phyloP scores from a whole-genome alignment of 495 filamentous ascomycete species.

The Tuber aestivum region DNA sequence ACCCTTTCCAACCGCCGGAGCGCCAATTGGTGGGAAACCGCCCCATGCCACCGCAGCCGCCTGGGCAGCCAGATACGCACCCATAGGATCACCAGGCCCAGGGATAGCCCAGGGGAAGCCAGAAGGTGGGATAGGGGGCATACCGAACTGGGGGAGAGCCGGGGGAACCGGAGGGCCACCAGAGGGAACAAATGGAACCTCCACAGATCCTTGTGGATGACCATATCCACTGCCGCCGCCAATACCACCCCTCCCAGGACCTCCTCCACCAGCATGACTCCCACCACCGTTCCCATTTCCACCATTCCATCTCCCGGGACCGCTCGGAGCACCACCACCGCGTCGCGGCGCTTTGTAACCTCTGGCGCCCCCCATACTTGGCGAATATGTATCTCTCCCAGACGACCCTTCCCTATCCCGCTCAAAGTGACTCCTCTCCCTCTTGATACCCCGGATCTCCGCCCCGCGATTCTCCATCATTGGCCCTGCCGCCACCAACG shows the following conservation, averaged over 20 bases:
- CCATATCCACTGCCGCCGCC: constrained; percentile 12
- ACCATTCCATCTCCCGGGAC: constrained; percentile 48
- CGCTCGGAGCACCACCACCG: constrained; percentile 49
- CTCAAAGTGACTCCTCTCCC: constrained; percentile 43
- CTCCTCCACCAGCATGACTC: constrained; percentile 24
- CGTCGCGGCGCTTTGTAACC: constrained; percentile 68
- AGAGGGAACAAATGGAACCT: constrained; percentile 33
- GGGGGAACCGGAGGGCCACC: constrained; percentile 30
- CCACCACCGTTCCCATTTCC: constrained; percentile 39
- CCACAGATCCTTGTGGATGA: constrained; percentile 19
- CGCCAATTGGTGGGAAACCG: constrained; percentile 47
- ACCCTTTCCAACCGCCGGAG: constrained; percentile 46
- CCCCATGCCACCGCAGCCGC: constrained; percentile 57
- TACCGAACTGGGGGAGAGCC: constrained; percentile 44
- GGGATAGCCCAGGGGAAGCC: constrained; percentile 49
- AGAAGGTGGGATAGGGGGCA: constrained; percentile 38
- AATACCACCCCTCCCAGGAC: constrained; percentile 32
- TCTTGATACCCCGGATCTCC: constrained; percentile 45
- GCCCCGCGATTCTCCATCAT: constrained; percentile 55
- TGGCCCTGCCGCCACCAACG: constrained; percentile 33
- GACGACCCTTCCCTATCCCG: constrained; percentile 43
- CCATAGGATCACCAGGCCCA: constrained; percentile 61
- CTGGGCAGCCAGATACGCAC: constrained; percentile 65
- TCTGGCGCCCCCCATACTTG: constrained; percentile 48
- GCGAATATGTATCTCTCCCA: constrained; percentile 45